Base-by-base conservation (phyloP, 371 early-diverging fungal species). In the Syncephalis fuscata region DNA sequence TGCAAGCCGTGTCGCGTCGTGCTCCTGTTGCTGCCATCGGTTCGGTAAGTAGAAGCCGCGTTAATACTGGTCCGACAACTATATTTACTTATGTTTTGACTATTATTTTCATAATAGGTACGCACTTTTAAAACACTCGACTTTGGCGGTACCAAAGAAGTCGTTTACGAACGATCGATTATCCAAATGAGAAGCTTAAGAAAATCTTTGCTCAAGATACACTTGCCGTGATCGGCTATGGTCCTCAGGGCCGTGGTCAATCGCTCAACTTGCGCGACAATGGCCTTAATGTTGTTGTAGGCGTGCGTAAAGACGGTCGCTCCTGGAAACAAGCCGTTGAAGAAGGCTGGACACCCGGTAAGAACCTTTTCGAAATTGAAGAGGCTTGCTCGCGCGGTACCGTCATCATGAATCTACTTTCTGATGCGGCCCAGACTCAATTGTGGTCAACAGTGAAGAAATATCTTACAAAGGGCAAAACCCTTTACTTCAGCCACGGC, bases 401-500 rank as follows among this genome's bases (percentile, higher is more conserved):
- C 52, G 78, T 91, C 64, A 76, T 96, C 69, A 80, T 92, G 82
- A 87, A 92, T 82, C 70, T 96, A 53, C 77, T 96, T 25, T 92
- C 92, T 9, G 96, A 96, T 69, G 96, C 96, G 44, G 90, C 82
- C 46, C 96, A 96, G 66, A 88, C 76, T 68, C 83, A 82, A 49
- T 74, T 81, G 57, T 96, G 96, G 96, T 74, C 82, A 59, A 62
- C 78, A 54, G 73, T 96, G 71, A 80, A 82, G 72, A 82, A 84
- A 47, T 75, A 79, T 61, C 61, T 96, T 50, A 92, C 91, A 58
- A 85, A 87, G 56, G 96, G 92, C 62, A 96, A 96, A 81, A 93
- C 94, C 23, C 82, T 96, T 48, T 92, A 90, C 76, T 96, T 96
- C 70, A 87, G 88, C 49, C 94, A 96, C 73, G 96, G 96, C 54